Base-by-base conservation (phyloP, 2,329 filamentous ascomycete species). In the Alternaria dauci region DNA sequence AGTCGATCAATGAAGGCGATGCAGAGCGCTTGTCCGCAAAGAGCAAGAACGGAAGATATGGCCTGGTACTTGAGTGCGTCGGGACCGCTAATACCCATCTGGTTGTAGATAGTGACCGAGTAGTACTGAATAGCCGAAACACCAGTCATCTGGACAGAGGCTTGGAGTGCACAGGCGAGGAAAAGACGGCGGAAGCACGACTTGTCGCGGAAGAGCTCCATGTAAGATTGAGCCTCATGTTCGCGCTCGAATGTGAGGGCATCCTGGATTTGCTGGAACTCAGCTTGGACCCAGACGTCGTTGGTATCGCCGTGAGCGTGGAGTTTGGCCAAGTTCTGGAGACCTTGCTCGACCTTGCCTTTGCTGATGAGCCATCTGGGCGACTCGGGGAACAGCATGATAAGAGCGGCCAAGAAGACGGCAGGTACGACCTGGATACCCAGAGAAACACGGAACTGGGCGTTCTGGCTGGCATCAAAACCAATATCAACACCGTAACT, bases 121-220 rank as follows among this genome's bases (percentile, higher is more conserved):
- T 90, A 93, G 77, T 93, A 93, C 72, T 93, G 90, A 65, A 93
- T 92, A 0, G 77, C 76, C 4, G 70, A 75, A 20, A 79, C 79
- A 65, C 91, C 91, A 0, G 91, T 93, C 89, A 94, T 92, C 75
- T 93, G 91, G 3, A 89, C 83, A 0, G 86, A 87, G 0, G 88
- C 90, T 74, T 93, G 91, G 1, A 93, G 80, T 1, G 90, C 84
- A 68, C 85, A 87, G 34, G 88, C 89, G 9, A 93, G 82, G 74
- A 93, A 88, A 6, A 93, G 82, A 16, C 91, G 86, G 30, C 91
- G 88, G 82, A 93, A 91, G 36, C 85, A 88, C 1, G 89, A 88
- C 71, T 81, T 84, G 69, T 86, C 85, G 11, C 73, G 87, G 78
- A 93, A 91, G 0, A 93, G 83, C 71, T 93, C 91, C 6, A 75